phyloP scores from a whole-genome alignment of 306 rosid species.

The Albizia julibrissin region DNA sequence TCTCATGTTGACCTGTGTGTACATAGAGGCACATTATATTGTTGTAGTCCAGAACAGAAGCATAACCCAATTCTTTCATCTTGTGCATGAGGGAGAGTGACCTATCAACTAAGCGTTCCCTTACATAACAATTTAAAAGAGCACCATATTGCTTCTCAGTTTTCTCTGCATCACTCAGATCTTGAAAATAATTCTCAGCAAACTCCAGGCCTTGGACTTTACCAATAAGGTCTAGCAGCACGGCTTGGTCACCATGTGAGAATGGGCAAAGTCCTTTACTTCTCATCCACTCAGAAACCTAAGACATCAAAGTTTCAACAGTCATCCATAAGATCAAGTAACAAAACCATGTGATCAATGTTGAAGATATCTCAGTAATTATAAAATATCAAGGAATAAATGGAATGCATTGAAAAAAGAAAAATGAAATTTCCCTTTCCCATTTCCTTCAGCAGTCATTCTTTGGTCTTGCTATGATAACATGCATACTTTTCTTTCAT shows the following conservation, averaged over 20 bases:
- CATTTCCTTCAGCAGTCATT: background rate
- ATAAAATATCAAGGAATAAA: background rate
- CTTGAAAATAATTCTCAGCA: slow-evolving; percentile 63
- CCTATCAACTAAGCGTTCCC: slow-evolving; percentile 62
- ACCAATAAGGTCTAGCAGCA: slow-evolving; percentile 65
- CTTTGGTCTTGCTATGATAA: background rate
- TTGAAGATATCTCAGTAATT: slow-evolving; percentile 6
- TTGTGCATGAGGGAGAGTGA: slow-evolving; percentile 63
- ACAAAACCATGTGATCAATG: background rate
- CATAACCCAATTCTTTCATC: slow-evolving; percentile 70
- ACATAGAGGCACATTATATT: slow-evolving; percentile 65
- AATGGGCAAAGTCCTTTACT: slow-evolving; percentile 45
- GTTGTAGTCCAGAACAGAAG: slow-evolving; percentile 52
- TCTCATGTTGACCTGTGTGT: slow-evolving; percentile 49
- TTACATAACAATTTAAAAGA: slow-evolving; percentile 71
- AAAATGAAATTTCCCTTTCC: background rate
- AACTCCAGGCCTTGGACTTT: slow-evolving; percentile 60
- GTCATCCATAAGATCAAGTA: background rate
- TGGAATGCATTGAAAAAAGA: background rate
- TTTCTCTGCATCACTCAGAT: slow-evolving; percentile 50
- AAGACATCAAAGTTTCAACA: background rate
- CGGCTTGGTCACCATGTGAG: slow-evolving; percentile 52
- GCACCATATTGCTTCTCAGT: slow-evolving; percentile 56
- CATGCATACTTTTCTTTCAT: background rate
- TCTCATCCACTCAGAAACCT: slow-evolving; percentile 82